A percentile compares a stretch with the other conserved stretches of the same genome.
Conservation (phyloP, 2,329 filamentous ascomycete species). For the Clonostachys byssicola region DNA sequence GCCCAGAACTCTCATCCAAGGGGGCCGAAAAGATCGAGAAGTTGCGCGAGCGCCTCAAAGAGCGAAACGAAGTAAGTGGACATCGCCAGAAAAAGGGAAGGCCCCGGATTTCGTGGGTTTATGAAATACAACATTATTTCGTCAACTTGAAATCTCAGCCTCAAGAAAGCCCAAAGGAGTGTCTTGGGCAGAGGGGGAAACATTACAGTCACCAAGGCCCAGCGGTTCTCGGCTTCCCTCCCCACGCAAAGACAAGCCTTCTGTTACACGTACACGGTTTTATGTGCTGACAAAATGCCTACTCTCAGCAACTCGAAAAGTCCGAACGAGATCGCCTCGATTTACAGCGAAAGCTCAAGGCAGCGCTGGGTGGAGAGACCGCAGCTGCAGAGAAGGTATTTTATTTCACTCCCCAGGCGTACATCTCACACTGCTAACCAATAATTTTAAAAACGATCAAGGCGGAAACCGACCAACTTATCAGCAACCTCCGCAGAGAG, state of each 20-base stretch:
- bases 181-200: no score
- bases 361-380: conserved; percentile 42
- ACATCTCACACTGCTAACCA: background rate
- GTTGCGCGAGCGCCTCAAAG: conserved; percentile 47
- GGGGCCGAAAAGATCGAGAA: conserved; percentile 52
- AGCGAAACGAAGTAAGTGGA: conserved; percentile 54
- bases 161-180: no score
- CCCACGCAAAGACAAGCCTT: no score
- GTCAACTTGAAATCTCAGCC: no score
- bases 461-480: conserved; percentile 47
- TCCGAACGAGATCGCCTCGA: conserved; percentile 53
- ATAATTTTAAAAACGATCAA: conserved; percentile 13
- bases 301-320: conserved; percentile 51
- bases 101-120: no score
- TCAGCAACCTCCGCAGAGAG: conserved; percentile 71
- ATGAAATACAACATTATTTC: no score
- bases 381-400: conserved; percentile 39
- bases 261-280: no score
- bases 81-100: conserved; percentile 4
- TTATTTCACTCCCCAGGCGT: background rate
- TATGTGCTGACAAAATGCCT: no score
- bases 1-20: conserved; percentile 31
- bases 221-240: no score
- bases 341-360: conserved; percentile 49
- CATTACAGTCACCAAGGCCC: no score